These are phyloP conservation scores for Auricularia sp. DNA, from an alignment of 768 basidiomycete species.

Conservation along the genomic window DNA sequence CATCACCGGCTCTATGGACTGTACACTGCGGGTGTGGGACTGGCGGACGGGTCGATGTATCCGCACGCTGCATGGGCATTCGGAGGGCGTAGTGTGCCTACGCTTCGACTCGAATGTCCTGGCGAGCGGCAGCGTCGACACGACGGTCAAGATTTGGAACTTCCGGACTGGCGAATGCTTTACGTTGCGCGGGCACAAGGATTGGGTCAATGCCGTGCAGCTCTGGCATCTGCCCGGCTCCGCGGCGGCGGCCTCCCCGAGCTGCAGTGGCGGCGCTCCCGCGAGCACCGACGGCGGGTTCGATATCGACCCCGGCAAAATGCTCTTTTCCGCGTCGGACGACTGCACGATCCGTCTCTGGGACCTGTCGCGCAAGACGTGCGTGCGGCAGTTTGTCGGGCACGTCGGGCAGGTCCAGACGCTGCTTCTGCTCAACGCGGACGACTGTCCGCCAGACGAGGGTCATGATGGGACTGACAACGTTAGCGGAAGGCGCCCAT, in stretches of 20 bases:
- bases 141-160: conserved; percentile 94
- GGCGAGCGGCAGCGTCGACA: conserved; percentile 86
- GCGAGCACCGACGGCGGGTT: conserved; percentile 7
- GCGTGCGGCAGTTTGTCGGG: conserved; percentile 74
- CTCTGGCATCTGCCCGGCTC: conserved; percentile 58
- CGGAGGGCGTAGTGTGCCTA: conserved; percentile 83
- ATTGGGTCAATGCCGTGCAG: conserved; percentile 94
- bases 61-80: conserved; percentile 80
- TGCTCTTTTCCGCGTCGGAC: conserved; percentile 95
- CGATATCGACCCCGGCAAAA: conserved; percentile 72
- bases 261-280: not conserved
- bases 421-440: conserved; percentile 65
- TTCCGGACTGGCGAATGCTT: conserved; percentile 85
- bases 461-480: conserved; percentile 17
- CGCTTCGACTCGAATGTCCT: conserved; percentile 87
- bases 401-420: conserved; percentile 95
- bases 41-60: conserved; percentile 87
- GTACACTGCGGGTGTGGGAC: conserved; percentile 91
- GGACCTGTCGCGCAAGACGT: conserved; percentile 75
- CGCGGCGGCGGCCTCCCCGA: not conserved
- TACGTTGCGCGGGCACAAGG: conserved; percentile 81
- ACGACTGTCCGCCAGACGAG: conserved; percentile 24
- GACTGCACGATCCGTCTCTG: conserved; percentile 89
- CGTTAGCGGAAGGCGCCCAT: conserved; percentile 6
- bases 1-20: conserved; percentile 95